phyloP scores from a whole-genome alignment of 345 rosid genomes.

The Zanthoxylum bungeanum region DNA sequence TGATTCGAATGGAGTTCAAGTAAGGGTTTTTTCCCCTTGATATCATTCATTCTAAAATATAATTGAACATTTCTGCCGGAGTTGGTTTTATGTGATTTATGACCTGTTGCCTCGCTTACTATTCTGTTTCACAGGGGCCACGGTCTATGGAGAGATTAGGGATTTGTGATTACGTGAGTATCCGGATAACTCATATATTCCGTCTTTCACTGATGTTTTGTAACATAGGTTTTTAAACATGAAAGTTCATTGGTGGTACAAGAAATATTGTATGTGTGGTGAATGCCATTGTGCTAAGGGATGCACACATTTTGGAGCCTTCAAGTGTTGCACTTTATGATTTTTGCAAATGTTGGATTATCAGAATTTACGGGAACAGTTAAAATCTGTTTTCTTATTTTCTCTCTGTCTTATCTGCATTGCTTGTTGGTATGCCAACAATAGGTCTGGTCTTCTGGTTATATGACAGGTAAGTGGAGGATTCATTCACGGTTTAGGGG shows the following conservation, averaged over 20 bases:
- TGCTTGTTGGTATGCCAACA: neutral
- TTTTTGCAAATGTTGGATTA: slow-evolving; percentile 4
- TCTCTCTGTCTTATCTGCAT: neutral
- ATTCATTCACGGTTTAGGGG: neutral
- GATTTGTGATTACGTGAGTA: slow-evolving; percentile 72
- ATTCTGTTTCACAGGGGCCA: slow-evolving; percentile 62
- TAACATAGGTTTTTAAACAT: neutral
- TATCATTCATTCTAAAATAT: slow-evolving; percentile 12
- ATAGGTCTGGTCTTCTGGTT: neutral
- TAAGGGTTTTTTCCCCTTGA: slow-evolving; percentile 39
- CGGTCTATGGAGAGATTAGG: slow-evolving; percentile 53
- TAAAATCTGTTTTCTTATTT: neutral
- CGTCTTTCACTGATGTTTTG: neutral
- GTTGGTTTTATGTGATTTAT: slow-evolving; percentile 18
- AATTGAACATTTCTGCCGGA: slow-evolving; percentile 8
- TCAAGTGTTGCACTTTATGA: neutral
- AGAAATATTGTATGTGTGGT: neutral
- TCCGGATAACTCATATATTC: slow-evolving; percentile 17
- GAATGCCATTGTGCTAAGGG: neutral
- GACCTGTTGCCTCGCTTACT: slow-evolving; percentile 11
- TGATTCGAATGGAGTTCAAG: slow-evolving; percentile 57
- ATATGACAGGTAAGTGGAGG: neutral
- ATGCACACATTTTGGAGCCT: neutral
- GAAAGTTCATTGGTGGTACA: neutral
- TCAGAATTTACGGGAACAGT: neutral